These are phyloP conservation scores for Boletus tomentosulus DNA, from an alignment of 768 basidiomycete species.

Conservation along the genomic window DNA sequence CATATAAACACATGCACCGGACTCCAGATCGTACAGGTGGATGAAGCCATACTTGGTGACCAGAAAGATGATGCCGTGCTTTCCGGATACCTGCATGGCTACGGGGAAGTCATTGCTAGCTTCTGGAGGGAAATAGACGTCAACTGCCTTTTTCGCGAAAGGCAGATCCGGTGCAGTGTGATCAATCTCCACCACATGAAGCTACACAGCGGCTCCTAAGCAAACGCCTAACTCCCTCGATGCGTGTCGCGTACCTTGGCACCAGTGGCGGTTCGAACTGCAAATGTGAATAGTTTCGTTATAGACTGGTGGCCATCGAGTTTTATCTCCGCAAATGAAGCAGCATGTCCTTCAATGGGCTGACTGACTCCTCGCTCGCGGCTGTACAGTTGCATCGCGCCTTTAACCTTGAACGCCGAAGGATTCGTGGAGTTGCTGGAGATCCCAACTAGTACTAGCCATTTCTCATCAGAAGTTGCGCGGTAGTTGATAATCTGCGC, in stretches of 20 bases:
- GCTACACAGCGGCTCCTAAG: conserved; percentile 43
- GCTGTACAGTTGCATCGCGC: conserved; percentile 96
- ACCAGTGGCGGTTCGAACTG: conserved; percentile 93
- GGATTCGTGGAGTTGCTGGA: conserved; percentile 90
- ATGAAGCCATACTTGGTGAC: conserved; percentile 99
- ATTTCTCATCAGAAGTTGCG: conserved; percentile 87
- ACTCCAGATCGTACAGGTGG: conserved; percentile 96
- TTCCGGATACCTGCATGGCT: conserved; percentile 97
- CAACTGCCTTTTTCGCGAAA: conserved; percentile 96
- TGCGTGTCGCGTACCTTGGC: conserved; percentile 70
- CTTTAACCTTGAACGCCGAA: conserved; percentile 97
- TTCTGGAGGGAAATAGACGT: conserved; percentile 98
- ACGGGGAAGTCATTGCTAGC: conserved; percentile 99
- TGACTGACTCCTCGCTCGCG: conserved; percentile 90
- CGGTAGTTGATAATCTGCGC: conserved; percentile 99
- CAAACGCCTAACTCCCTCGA: neutral
- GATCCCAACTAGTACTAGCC: conserved; percentile 96
- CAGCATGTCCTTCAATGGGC: conserved; percentile 98
- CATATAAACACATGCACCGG: conserved; percentile 98
- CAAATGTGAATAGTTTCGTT: conserved; percentile 92
- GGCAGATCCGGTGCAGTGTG: conserved; percentile 89
- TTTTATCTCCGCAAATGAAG: conserved; percentile 90
- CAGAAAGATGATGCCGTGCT: conserved; percentile 94
- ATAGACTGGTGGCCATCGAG: conserved; percentile 80
- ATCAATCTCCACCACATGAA: conserved; percentile 98